Evolutionary conservation across 345 rosid species (phyloP), one percentile per base, ranked within the genome.

Genomic region (Ceriops zippeliana): DNA sequence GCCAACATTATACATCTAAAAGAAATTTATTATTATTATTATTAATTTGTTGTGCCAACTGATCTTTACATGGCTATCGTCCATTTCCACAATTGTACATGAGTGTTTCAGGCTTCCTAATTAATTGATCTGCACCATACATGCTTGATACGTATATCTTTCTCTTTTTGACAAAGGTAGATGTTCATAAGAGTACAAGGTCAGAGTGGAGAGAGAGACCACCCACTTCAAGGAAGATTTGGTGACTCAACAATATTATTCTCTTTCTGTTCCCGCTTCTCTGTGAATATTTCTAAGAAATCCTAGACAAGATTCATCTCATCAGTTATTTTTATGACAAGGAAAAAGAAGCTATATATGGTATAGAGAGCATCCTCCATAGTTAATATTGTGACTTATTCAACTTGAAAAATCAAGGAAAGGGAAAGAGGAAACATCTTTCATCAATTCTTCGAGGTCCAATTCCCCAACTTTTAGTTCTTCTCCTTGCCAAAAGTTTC

Each of bases 371-470:
- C 46, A 38, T 38, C 46, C 46, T 38, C 46, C 46, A 38, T 9
- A 2, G 46, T 13, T 15, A 2, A 42, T 42, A 34, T 7, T 7
- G 49, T 31, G 38, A 38, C 28, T 58, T 34, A 35, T 49, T 76
- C 72, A 79, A 62, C 80, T 85, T 75, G 76, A 82, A 80, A 75
- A 84, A 63, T 86, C 85, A 78, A 82, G 84, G 73, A 81, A 80
- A 65, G 85, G 82, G 66, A 87, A 81, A 71, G 90, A 73, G 56
- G 87, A 78, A 72, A 87, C 89, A 66, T 87, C 90, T 76, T 83
- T 84, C 83, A 89, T 85, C 83, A 91, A 74, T 71, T 91, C 90
- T 71, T 95, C 97, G 61, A 91, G 67, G 68, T 90, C 95, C 96
- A 95, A 91, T 37, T 85, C 91, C 17, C 86, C 91, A 13, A 78